Base-by-base conservation (phyloP, 805 yeast species). In the Teunomyces stri region DNA sequence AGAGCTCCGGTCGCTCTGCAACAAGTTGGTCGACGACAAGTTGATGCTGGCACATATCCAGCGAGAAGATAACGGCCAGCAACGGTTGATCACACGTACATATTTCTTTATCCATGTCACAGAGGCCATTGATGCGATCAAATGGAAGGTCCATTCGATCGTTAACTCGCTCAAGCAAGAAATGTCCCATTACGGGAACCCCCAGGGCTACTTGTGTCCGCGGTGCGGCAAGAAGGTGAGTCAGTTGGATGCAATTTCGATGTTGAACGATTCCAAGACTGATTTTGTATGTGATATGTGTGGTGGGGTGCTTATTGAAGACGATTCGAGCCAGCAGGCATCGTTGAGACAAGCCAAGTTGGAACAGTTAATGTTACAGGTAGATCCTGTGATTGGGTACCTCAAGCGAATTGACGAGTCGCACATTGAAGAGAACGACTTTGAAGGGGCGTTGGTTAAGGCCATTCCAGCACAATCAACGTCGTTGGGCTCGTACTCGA, bases 191-290 rank as follows among this genome's bases (percentile, higher is more conserved):
- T 87, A 85, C 58, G 83, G 89, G 21, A 91, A 89, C 55, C 96
- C 97, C 1, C 96, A 94, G 60, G 99, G 98, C 2, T 94, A 87
- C 62, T 78, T 88, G 49, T 94, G 99, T 62, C 91, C 96, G 6
- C 72, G 85, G 20, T 94, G 99, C 69, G 80, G 81, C 44, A 79
- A 87, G 15, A 85, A 87, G 62, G 91, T 85, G 59, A 78, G 91
- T 5, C 89, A 94, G 55, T 64, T 94, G 53, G 98, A 94, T 63
- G 97, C 96, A 2, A 82, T 92, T 15, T 81, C 96, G 12, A 65
- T 89, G 50, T 69, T 88, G 50, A 85, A 89, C 55, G 89, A 85
- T 46, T 97, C 88, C 58, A 80, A 81, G 57, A 82, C 87, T 44
- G 85, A 83, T 47, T 95, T 92, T 58, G 64, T 87, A 25, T 94